A percentile compares a stretch with the other conserved stretches of the same genome.
phyloP scores from a whole-genome alignment of 2,329 filamentous ascomycete genomes.

The Penicillium sp. region DNA sequence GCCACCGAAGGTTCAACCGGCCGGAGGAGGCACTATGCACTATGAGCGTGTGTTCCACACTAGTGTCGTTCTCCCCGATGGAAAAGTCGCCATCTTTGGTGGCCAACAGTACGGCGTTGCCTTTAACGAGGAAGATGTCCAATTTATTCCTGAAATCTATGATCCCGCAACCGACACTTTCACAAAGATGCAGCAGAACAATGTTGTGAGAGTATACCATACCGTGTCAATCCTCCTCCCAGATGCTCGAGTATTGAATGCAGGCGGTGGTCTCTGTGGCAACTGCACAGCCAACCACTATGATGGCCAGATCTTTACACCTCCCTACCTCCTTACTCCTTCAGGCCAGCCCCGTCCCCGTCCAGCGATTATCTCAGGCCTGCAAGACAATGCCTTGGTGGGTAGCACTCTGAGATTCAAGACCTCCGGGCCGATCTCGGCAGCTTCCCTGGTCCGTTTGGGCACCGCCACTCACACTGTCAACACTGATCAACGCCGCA shows the following conservation, averaged over 20 bases:
- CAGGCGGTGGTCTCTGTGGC: conserved; percentile 56
- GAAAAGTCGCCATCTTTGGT: conserved; percentile 50
- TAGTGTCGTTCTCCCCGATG: conserved; percentile 52
- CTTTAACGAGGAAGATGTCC: conserved; percentile 47
- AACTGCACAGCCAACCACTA: conserved; percentile 52
- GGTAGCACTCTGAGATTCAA: conserved; percentile 48
- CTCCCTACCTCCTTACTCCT: conserved; percentile 55
- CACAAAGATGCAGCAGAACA: conserved; percentile 27
- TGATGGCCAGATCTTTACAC: conserved; percentile 57
- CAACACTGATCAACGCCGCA: conserved; percentile 59
- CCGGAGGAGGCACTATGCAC: conserved; percentile 51
- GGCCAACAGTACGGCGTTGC: conserved; percentile 46
- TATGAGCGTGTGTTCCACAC: conserved; percentile 48
- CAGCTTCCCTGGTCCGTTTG: conserved; percentile 49
- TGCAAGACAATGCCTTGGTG: conserved; percentile 27
- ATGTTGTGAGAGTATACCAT: conserved; percentile 46
- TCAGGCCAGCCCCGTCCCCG: conserved; percentile 43
- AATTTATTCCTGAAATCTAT: conserved; percentile 50
- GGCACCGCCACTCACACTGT: conserved; percentile 56
- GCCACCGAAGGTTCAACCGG: conserved; percentile 26
- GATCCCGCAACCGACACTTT: conserved; percentile 46
- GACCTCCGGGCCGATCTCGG: conserved; percentile 36
- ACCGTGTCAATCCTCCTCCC: conserved; percentile 51
- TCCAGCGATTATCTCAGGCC: conserved; percentile 44
- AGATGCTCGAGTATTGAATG: conserved; percentile 53